Base-by-base conservation (phyloP, 106 monocot genomes). In the Vanilla planifolia region DNA sequence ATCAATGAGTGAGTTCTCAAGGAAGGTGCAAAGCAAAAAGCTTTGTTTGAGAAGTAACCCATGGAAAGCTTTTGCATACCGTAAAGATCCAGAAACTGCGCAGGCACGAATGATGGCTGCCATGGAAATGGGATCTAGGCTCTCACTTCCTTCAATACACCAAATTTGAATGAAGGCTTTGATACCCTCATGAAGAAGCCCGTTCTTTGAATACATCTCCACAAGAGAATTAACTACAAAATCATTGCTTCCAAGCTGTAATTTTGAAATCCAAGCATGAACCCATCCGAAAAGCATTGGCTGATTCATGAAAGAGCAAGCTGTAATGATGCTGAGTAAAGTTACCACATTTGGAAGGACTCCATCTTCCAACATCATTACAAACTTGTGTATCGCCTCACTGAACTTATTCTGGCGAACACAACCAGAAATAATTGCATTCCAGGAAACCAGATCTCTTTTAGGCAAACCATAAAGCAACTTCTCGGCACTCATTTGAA, bases 401-500 rank as follows among this genome's bases (percentile, higher is more conserved):
- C 48, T 62, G 11, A 70, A 37, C 71, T 61, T 48, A 8, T 65
- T 62, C 33, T 64, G 24, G 16, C 61, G 67, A 41, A 79, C 79
- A 33, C 51, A 79, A 2, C 79, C 79, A 0, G 84, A 79, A 19
- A 79, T 41, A 5, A 67, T 11, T 0, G 75, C 36, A 43, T 65
- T 84, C 84, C 84, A 79, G 29, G 75, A 72, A 21, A 79, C 75
- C 32, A 79, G 67, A 66, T 69, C 71, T 40, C 67, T 70, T 39
- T 25, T 7, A 29, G 11, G 24, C n/a, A 47, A 48, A 50, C 55
- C 40, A 26, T 26, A 13, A 7, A 76, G 35, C 9, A 84, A 8
- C 9, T 61, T 64, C 60, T 69, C 72, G 0, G 72, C 71, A 37
- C 30, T 44, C 46, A 6, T 27, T 5, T 65, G 19, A 17, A 28